Base-by-base conservation (phyloP, 202 grass and related monocot species). In the Brachypodium distachyon region DNA sequence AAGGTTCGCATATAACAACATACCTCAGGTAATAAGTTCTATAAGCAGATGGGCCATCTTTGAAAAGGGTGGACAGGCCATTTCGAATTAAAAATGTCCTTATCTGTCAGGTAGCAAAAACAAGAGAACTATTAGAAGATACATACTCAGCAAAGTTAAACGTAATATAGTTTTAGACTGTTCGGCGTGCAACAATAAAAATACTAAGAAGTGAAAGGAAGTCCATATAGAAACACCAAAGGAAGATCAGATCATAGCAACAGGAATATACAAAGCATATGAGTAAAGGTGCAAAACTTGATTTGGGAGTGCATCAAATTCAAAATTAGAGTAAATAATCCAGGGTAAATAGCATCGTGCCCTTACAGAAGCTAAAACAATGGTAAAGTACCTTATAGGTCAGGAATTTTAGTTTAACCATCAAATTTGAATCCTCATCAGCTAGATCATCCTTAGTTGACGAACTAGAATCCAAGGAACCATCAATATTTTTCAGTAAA, bases 371-470 rank as follows among this genome's bases (percentile, higher is more conserved):
- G 4, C 48, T 59, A 59, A 61, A 74, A 66, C 32, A 66, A 60
- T 59, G 75, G 50, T 23, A 53, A 70, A 64, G 54, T 88, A 90
- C 95, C 85, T 98, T 98, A 63, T 98, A 98, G 43, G 95, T 94
- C 73, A 98, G 75, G 85, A 98, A 98, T 84, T 98, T 98, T 63
- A 98, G 78, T 67, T 98, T 98, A 61, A 98, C 90, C 95, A 98
- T 98, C 51, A 98, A 70, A 84, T 94, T 94, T 87, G 52, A 90
- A 90, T 98, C 95, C 80, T 98, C 91, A 37, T 94, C 82, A 51
- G 89, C 95, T 46, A 98, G 74, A 76, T 77, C 82, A 80, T 90
- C 87, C 43, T 67, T 80, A 46, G 71, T 34, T 56, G 80, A 88
- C 21, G 73, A 70, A 87, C 39, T 83, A 69, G 90, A 79, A 51